Percentiles rank a stretch among this genome's conserved stretches.
Evolutionary conservation across 305 asterid genomes (phyloP).

Genomic region (Fraxinus nigra): DNA sequence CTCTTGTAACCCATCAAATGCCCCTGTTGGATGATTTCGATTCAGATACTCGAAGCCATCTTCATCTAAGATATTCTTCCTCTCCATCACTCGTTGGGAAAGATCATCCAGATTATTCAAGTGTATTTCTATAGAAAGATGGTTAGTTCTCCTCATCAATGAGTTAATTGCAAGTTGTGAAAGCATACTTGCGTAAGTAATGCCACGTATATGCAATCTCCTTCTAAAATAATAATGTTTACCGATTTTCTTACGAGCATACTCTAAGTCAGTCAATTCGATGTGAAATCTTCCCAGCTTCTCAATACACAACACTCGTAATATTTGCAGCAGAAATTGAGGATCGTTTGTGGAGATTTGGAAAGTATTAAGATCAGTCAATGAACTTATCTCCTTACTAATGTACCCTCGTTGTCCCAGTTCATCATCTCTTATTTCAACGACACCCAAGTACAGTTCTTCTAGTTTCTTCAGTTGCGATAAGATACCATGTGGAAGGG

Average conservation of each 20-base stretch:
- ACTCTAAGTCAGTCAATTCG: neutral
- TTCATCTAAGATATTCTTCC: neutral
- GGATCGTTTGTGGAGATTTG: neutral
- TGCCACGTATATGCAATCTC: neutral
- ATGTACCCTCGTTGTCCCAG: neutral
- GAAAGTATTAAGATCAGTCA: neutral
- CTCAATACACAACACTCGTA: neutral
- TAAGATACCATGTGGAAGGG: neutral
- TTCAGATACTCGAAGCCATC: neutral
- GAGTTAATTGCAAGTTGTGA: neutral
- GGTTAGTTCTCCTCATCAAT: neutral
- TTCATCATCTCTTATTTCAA: neutral
- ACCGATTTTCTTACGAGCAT: fast-evolving
- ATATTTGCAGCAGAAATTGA: neutral
- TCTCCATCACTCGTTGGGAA: neutral
- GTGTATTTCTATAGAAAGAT: neutral
- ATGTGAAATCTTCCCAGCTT: neutral
- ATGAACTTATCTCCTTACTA: neutral
- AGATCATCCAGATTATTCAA: too few relatives aligned
- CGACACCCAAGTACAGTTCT: conserved; percentile 7
- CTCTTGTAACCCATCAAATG: neutral
- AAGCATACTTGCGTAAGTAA: neutral
- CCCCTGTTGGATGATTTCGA: neutral
- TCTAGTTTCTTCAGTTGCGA: neutral
- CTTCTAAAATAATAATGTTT: neutral